Base-by-base conservation (phyloP, 2,329 filamentous ascomycete genomes). In the Bipolaris gigantea region DNA sequence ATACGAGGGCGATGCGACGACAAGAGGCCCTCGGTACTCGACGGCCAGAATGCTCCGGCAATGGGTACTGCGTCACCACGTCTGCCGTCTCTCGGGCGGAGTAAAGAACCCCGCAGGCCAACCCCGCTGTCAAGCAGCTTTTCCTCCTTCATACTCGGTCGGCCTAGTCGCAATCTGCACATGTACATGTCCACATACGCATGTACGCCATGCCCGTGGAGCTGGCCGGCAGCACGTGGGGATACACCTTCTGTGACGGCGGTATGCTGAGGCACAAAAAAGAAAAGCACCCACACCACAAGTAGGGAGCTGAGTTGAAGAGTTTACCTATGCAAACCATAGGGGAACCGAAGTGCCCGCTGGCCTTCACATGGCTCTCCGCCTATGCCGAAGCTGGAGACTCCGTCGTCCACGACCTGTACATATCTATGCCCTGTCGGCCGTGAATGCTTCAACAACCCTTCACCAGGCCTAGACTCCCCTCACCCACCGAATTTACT, bases 351-450 rank as follows among this genome's bases (percentile, higher is more conserved):
- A 56, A 30, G 55, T 39, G 49, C 38, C 50, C 35, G 42, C 41
- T 41, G 39, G 43, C 50, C 48, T 47, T 32, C 45, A 23, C 21
- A 50, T 68, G 64, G 63, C 62, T 69, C 66, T 68, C 66, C 66
- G 54, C 65, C 48, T 34, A 58, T 18, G 21, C 43, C 59, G 47
- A 42, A 52, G 41, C 57, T 60, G 55, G 55, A 55, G 57, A 33
- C 46, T 42, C 23, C 49, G 51, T 41, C 32, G 15, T 15, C 19
- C 32, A 33, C 15, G 19, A 57, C 49, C 44, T 33, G 25, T 25
- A 16, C 10, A 40, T 40, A 34, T 10, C 57, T 49, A 53, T 46
- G 54, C 44, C 38, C 21, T 40, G 11, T 25, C 10, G 10, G 10
- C 27, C 13, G 27, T 30, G 10, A 13, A 13, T 30, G 27, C 13